A percentile compares a stretch with the other conserved stretches of the same genome.
phyloP scores from a whole-genome alignment of 345 rosid genomes.

The Kandelia obovata region DNA sequence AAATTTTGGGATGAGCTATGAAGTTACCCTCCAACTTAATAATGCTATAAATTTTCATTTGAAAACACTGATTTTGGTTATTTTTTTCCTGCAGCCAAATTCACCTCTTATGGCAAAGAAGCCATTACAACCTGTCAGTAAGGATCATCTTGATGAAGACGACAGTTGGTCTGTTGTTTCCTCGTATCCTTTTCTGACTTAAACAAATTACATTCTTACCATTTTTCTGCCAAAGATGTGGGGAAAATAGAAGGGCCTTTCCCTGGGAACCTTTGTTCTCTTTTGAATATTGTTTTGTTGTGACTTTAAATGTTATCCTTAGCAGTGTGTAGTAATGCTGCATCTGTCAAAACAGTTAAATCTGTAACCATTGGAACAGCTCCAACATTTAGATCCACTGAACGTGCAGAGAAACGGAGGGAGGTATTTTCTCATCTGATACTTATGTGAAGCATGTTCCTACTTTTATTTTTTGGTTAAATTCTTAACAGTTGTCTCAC shows the following conservation, averaged over 20 bases:
- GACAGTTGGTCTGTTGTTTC: slow-evolving; percentile 80
- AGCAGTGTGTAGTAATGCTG: slow-evolving; percentile 59
- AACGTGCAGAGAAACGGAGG: slow-evolving; percentile 84
- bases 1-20: too few relatives aligned
- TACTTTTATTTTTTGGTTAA: not conserved
- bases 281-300: slow-evolving; percentile 4
- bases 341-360: slow-evolving; percentile 57
- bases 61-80: too few relatives aligned
- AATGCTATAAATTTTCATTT: too few relatives aligned
- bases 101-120: slow-evolving; percentile 51
- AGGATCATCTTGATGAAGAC: slow-evolving; percentile 70
- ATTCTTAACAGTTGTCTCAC: not conserved
- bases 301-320: slow-evolving; percentile 43
- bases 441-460: not conserved
- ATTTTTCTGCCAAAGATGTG: not conserved
- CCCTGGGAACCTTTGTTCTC: not conserved
- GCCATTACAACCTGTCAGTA: slow-evolving; percentile 47
- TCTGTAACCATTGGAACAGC: slow-evolving; percentile 79
- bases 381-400: slow-evolving; percentile 72
- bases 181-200: slow-evolving; percentile 65
- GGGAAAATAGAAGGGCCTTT: too few relatives aligned
- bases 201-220: not conserved
- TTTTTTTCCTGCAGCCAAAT: slow-evolving; percentile 37
- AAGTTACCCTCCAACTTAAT: too few relatives aligned
- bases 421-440: slow-evolving; percentile 47